phyloP scores from a whole-genome alignment of 352 stramenopile species.

The Phytopythium kandeliae region DNA sequence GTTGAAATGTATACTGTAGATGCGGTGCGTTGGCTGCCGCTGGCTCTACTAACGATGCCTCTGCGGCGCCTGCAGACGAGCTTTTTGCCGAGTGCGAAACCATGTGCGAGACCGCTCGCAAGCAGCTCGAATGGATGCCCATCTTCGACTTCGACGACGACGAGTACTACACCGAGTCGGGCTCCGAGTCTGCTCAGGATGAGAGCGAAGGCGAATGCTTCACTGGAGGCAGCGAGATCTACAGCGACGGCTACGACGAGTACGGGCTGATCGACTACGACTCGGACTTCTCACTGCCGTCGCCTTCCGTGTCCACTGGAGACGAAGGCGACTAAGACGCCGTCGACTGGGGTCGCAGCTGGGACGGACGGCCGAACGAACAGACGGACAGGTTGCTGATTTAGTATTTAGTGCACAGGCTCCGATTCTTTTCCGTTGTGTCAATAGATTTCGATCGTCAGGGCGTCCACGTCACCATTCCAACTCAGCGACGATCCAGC shows the following conservation, averaged over 20 bases:
- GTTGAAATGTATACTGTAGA: not conserved
- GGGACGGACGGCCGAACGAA: too few species aligned
- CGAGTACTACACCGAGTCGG: conserved; percentile 5
- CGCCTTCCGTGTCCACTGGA: not conserved
- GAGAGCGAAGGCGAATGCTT: conserved; percentile 11
- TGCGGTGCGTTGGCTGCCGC: not conserved
- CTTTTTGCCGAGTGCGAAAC: conserved; percentile 17
- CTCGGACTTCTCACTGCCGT: conserved; percentile 5
- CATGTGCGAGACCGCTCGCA: conserved; percentile 16
- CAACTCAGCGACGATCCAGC: too few species aligned
- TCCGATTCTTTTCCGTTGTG: not conserved
- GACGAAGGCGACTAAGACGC: not conserved
- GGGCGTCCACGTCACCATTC: not conserved
- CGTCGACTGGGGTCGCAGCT: not conserved
- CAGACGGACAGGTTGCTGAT: too few species aligned
- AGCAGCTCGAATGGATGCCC: conserved; percentile 22
- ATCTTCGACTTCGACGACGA: conserved; percentile 30
- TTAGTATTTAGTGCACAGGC: not conserved
- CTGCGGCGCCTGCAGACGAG: conserved; percentile 7
- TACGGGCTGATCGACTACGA: conserved; percentile 7
- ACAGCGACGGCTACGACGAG: conserved; percentile 25
- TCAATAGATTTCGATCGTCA: not conserved
- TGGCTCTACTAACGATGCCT: not conserved
- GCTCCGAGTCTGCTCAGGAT: conserved; percentile 2
- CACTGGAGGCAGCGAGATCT: conserved; percentile 3